These are phyloP conservation scores for Phoenix dactylifera DNA, from an alignment of 176 grass and related monocot genomes.

Conservation along the genomic window DNA sequence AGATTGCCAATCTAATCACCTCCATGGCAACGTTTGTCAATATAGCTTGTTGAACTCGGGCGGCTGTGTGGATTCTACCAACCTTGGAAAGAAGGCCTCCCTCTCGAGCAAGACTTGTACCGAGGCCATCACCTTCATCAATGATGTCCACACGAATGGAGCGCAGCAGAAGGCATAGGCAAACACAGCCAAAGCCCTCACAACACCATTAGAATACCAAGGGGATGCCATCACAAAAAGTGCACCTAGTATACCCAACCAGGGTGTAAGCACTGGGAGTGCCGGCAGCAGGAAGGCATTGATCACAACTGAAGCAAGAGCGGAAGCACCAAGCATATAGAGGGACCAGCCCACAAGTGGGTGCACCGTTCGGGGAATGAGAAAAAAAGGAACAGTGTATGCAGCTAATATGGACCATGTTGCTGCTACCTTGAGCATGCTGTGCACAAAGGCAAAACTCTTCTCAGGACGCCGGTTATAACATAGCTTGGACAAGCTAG, in stretches of 20 bases:
- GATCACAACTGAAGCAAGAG: constrained; percentile 51
- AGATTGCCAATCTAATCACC: constrained; percentile 15
- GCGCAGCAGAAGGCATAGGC: constrained; percentile 53
- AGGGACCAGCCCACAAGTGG: constrained; percentile 87
- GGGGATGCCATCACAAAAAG: constrained; percentile 83
- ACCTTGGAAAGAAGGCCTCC: constrained; percentile 60
- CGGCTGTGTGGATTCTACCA: constrained; percentile 52
- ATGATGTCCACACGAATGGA: constrained; percentile 56
- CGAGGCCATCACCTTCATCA: constrained; percentile 48
- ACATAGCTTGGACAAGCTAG: constrained; percentile 64
- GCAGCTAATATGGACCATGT: constrained; percentile 41
- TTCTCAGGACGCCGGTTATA: constrained; percentile 70
- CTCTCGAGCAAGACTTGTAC: constrained; percentile 60
- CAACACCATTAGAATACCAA: constrained; percentile 73
- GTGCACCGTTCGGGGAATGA: constrained; percentile 75
- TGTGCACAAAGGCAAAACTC: constrained; percentile 40
- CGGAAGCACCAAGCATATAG: constrained; percentile 57
- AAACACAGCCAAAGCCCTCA: constrained; percentile 53
- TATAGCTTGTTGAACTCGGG: constrained; percentile 85
- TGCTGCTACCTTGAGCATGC: constrained; percentile 49
- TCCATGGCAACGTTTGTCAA: constrained; percentile 17
- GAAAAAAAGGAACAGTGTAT: constrained; percentile 76
- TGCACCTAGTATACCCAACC: constrained; percentile 41
- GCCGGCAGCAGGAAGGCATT: constrained; percentile 60
- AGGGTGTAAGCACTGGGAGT: constrained; percentile 50